Percentiles rank a stretch among this genome's conserved stretches.
phyloP scores from a whole-genome alignment of 2,329 filamentous ascomycete species.

The Penicillium sp. region DNA sequence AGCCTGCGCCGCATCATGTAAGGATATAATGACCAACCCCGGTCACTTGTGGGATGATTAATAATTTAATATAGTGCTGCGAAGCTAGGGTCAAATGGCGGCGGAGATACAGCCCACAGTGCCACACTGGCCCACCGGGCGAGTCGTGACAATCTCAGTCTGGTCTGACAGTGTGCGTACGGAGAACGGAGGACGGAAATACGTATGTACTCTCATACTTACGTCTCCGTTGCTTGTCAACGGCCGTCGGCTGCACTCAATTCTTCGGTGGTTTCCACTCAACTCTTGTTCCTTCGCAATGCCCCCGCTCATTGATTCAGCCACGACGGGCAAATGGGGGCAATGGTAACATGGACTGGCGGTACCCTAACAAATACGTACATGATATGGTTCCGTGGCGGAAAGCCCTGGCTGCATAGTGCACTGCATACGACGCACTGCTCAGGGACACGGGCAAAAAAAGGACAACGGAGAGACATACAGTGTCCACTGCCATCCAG shows the following conservation, averaged over 20 bases:
- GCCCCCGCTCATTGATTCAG: background rate
- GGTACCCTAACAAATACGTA: slow-evolving; percentile 1
- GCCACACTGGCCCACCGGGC: background rate
- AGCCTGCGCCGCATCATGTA: background rate
- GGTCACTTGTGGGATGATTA: slow-evolving; percentile 5
- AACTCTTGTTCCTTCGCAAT: background rate
- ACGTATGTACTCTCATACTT: background rate
- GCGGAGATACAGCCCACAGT: background rate
- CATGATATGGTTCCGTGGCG: background rate
- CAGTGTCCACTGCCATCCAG: background rate
- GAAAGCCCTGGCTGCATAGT: background rate
- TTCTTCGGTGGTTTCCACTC: background rate
- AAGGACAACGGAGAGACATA: background rate
- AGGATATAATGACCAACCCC: background rate
- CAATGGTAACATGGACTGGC: background rate
- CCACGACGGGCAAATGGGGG: slow-evolving; percentile 1
- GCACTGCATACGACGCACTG: background rate
- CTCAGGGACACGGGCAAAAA: background rate
- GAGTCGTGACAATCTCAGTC: background rate
- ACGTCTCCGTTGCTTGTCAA: background rate
- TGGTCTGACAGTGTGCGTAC: background rate
- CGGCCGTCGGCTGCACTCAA: slow-evolving; percentile 2
- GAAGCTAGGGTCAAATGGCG: slow-evolving; percentile 10
- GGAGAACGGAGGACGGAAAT: background rate
- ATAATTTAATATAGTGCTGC: slow-evolving; percentile 3